phyloP scores from a whole-genome alignment of 2,329 filamentous ascomycete genomes.

The Alternaria sp. region DNA sequence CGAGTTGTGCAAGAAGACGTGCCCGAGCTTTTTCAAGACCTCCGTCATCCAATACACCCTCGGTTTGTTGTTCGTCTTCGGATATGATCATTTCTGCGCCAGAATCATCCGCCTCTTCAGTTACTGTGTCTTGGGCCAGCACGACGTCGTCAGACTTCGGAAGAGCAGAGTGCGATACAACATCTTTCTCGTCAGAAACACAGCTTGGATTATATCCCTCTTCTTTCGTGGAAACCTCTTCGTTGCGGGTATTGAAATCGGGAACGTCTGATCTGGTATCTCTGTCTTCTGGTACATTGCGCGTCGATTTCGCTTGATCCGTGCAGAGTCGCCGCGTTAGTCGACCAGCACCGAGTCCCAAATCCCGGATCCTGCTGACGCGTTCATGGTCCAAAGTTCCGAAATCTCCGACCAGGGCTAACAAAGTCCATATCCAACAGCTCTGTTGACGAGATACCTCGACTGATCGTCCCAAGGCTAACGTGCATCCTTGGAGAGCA shows the following conservation, averaged over 20 bases:
- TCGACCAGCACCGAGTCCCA: slow-evolving; percentile 78
- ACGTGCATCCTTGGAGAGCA: slow-evolving; percentile 67
- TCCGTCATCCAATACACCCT: slow-evolving; percentile 23
- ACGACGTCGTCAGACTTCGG: neutral
- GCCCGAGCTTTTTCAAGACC: slow-evolving; percentile 61
- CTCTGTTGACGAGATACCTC: slow-evolving; percentile 72
- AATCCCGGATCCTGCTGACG: slow-evolving; percentile 76
- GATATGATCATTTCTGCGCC: slow-evolving; percentile 34
- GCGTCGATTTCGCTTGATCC: neutral
- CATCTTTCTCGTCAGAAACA: neutral
- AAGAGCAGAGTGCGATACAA: neutral
- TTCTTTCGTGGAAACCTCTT: neutral
- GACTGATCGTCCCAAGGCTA: slow-evolving; percentile 69
- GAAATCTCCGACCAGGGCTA: slow-evolving; percentile 76
- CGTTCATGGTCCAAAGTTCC: slow-evolving; percentile 80
- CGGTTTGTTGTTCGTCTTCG: slow-evolving; percentile 24
- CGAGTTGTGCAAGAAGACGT: slow-evolving; percentile 55
- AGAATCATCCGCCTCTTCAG: slow-evolving; percentile 14
- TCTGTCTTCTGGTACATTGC: neutral
- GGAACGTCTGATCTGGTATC: neutral
- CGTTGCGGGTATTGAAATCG: neutral
- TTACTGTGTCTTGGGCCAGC: neutral
- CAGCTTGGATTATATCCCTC: neutral
- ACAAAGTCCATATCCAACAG: slow-evolving; percentile 84
- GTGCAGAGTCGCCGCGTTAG: slow-evolving; percentile 55